Evolutionary conservation across 202 grass and related monocot genomes (phyloP).

Genomic region (Panicum virgatum): DNA sequence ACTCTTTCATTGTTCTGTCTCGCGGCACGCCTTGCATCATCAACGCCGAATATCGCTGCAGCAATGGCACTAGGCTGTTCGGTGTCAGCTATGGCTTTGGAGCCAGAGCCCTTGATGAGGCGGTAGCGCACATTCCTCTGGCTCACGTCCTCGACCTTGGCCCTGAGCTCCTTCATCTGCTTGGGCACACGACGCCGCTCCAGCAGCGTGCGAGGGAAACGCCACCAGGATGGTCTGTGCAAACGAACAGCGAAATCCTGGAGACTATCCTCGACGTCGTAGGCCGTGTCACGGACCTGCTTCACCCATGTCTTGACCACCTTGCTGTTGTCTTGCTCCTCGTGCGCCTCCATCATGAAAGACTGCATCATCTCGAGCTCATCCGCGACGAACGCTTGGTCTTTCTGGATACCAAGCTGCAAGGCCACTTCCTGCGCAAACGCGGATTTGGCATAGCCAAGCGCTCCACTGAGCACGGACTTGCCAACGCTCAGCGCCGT

Average conservation of each 20-base stretch:
- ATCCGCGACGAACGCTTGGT: background rate
- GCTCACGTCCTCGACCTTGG: background rate
- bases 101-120: background rate
- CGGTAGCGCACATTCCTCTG: background rate
- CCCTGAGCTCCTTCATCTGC: background rate
- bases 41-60: background rate
- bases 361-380: background rate
- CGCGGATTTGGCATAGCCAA: background rate
- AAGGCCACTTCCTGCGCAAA: background rate
- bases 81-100: accelerated
- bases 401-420: background rate
- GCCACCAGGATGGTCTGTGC: background rate
- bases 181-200: background rate
- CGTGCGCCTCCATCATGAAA: background rate
- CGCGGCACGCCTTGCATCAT: background rate
- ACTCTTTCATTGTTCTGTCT: background rate
- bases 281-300: background rate
- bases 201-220: background rate
- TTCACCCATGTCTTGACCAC: background rate
- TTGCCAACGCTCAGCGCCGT: too few species aligned
- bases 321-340: background rate
- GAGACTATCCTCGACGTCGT: background rate
- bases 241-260: background rate
- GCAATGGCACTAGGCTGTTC: background rate
- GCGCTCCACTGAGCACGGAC: background rate